These are phyloP conservation scores for Jacaranda mimosifolia DNA, from an alignment of 257 asterid genomes.

Conservation along the genomic window DNA sequence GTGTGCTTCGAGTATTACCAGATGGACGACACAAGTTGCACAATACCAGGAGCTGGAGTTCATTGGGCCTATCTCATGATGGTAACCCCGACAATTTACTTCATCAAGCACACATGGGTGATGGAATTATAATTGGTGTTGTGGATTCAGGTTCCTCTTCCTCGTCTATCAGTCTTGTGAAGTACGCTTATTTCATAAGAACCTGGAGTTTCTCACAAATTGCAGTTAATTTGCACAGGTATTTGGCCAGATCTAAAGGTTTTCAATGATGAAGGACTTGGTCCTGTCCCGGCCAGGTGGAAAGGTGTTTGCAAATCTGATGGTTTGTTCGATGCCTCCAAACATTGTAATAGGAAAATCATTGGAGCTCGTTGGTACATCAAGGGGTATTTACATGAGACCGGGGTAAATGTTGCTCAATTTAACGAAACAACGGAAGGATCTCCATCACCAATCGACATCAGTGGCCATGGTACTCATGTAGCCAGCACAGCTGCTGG, in stretches of 20 bases:
- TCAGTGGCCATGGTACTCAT: slow-evolving; percentile 40
- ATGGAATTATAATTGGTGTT: slow-evolving; percentile 36
- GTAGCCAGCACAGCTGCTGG: slow-evolving; percentile 43
- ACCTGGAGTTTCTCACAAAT: background rate
- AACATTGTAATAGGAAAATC: slow-evolving; percentile 22
- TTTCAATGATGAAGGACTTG: slow-evolving; percentile 34
- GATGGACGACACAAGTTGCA: slow-evolving; percentile 20
- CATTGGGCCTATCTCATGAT: slow-evolving; percentile 27
- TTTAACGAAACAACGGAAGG: background rate
- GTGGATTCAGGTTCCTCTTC: slow-evolving; percentile 34
- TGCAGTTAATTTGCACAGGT: background rate
- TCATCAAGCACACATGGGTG: slow-evolving; percentile 34
- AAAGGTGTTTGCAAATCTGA: slow-evolving; percentile 29
- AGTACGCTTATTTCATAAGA: background rate
- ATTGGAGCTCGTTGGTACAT: slow-evolving; percentile 27
- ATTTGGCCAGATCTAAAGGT: slow-evolving; percentile 8
- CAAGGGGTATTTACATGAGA: slow-evolving; percentile 4
- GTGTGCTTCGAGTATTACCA: slow-evolving; percentile 24
- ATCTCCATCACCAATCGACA: slow-evolving; percentile 29
- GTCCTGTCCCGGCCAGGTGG: slow-evolving; percentile 35
- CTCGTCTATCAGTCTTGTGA: background rate
- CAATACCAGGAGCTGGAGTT: slow-evolving; percentile 30
- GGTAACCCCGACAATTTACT: slow-evolving; percentile 19
- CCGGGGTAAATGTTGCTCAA: background rate
- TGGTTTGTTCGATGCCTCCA: slow-evolving; percentile 21